Conservation (phyloP, 441 rosid genomes). For the Gossypium schwendimanii region DNA sequence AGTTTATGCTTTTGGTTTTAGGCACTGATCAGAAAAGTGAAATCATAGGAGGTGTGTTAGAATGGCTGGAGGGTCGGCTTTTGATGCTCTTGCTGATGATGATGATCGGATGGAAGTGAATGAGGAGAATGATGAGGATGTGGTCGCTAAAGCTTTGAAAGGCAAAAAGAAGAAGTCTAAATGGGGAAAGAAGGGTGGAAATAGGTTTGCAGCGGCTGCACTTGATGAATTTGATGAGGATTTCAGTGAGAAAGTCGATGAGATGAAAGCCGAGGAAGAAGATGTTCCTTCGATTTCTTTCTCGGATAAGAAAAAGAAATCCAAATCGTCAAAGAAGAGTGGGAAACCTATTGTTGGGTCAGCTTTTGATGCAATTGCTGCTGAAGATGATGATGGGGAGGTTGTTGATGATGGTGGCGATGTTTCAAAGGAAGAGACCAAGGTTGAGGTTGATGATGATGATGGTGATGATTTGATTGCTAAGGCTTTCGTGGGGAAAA, state of each 20-base stretch:
- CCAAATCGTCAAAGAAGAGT: conserved; percentile 36
- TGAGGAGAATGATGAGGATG: neutral
- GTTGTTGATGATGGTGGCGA: neutral
- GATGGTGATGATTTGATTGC: conserved; percentile 27
- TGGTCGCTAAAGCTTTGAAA: neutral
- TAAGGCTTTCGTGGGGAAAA: conserved; percentile 45
- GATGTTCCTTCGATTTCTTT: conserved; percentile 42
- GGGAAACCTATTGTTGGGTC: neutral
- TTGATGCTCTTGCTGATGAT: neutral
- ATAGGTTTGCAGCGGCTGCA: conserved; percentile 21
- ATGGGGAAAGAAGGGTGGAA: conserved; percentile 39
- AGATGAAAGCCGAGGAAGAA: conserved; percentile 40
- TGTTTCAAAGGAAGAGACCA: neutral
- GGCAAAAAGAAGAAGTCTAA: conserved; percentile 22
- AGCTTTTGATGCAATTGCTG: neutral
- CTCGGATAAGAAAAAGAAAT: conserved; percentile 77
- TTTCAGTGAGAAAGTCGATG: conserved; percentile 25
- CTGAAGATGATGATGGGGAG: conserved; percentile 19
- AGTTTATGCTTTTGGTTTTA: neutral
- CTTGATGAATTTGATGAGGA: conserved; percentile 32
- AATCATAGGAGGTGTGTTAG: neutral
- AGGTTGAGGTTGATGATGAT: conserved; percentile 10
- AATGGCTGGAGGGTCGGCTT: neutral
- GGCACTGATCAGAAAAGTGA: neutral
- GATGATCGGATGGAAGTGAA: neutral